These are phyloP conservation scores for Grosmannia huntii DNA, from an alignment of 2,329 filamentous ascomycete species.

Conservation along the genomic window DNA sequence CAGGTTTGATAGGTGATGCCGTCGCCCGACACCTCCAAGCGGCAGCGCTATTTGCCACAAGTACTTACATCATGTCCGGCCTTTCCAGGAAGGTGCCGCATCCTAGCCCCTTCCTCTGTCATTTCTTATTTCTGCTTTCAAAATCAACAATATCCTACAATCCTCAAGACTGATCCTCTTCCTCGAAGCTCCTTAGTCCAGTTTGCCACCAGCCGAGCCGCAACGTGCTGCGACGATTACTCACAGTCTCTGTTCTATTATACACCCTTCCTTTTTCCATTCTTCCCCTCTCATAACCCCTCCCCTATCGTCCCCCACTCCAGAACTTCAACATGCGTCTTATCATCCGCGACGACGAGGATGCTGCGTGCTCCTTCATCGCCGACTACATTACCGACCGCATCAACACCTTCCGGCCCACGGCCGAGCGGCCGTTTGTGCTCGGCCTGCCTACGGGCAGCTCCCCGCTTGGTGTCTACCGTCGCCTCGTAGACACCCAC, in stretches of 20 bases:
- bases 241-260: not conserved
- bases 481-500: conserved; percentile 49
- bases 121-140: not conserved
- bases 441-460: conserved; percentile 63
- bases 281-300: not conserved
- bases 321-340: conserved; percentile 47
- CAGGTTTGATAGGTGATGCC: not conserved
- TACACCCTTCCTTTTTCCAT: not conserved
- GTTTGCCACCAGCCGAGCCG: not conserved
- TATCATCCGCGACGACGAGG: conserved; percentile 55
- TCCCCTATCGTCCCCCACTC: not conserved
- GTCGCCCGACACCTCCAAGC: not conserved
- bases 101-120: not conserved
- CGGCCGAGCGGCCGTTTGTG: conserved; percentile 52
- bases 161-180: not conserved
- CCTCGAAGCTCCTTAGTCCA: not conserved
- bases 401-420: conserved; percentile 55
- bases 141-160: not conserved
- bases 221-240: not conserved
- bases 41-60: not conserved
- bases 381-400: conserved; percentile 63
- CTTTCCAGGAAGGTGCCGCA: not conserved
- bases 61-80: not conserved
- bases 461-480: conserved; percentile 57
- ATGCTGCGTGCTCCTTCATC: conserved; percentile 51